These are phyloP conservation scores for Anacardium occidentale DNA, from an alignment of 345 rosid genomes.

Conservation along the genomic window DNA sequence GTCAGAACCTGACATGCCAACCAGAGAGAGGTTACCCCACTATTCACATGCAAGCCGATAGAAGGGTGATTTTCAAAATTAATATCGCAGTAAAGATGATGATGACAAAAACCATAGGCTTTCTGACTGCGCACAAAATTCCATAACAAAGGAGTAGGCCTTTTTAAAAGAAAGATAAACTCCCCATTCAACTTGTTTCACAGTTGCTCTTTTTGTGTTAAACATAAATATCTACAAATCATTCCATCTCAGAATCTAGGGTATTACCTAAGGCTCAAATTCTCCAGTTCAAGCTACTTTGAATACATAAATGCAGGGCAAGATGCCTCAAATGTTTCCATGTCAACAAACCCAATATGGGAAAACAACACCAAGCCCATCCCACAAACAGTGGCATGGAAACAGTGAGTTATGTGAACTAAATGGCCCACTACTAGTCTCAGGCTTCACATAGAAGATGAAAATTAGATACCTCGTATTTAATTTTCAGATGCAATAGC, in stretches of 20 bases:
- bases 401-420: background rate
- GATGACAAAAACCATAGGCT: background rate
- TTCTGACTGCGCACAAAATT: background rate
- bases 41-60: constrained; percentile 7
- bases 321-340: constrained; percentile 4
- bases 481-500: constrained; percentile 15
- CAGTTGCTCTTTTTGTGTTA: background rate
- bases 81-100: constrained; percentile 1
- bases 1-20: constrained; percentile 51
- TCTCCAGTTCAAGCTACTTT: background rate
- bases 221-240: background rate
- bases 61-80: background rate
- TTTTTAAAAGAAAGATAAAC: background rate
- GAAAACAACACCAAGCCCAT: constrained; percentile 1
- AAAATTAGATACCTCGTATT: background rate
- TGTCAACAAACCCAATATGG: constrained; percentile 4
- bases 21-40: constrained; percentile 5
- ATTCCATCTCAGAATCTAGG: background rate
- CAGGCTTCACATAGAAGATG: background rate
- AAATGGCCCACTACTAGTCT: constrained; percentile 1
- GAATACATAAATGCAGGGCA: background rate
- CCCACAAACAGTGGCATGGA: background rate
- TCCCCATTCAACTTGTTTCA: constrained; percentile 4
- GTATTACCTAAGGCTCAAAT: background rate
- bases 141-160: background rate